These are phyloP conservation scores for Pogostemon cablin DNA, from an alignment of 257 asterid genomes.

Conservation along the genomic window DNA sequence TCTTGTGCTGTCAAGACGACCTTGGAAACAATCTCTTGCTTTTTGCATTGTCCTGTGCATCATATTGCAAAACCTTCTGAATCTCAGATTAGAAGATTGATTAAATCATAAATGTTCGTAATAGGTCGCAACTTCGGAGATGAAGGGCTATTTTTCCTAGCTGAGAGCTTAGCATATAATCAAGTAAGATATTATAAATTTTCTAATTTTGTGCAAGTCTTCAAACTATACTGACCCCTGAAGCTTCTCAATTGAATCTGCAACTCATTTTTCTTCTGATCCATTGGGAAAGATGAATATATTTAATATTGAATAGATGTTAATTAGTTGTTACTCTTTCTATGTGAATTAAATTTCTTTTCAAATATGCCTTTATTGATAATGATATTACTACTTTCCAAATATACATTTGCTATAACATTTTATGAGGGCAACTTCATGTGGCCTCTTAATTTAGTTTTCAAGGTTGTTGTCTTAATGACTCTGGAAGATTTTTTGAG, in stretches of 20 bases:
- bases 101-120: slow-evolving; percentile 39
- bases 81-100: slow-evolving; percentile 29
- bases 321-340: too few relatives aligned
- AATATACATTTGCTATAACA: slow-evolving; percentile 13
- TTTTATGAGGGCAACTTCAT: background rate
- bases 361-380: background rate
- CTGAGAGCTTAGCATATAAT: slow-evolving; percentile 94
- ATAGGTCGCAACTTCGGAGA: slow-evolving; percentile 89
- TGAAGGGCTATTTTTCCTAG: slow-evolving; percentile 87
- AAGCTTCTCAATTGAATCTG: background rate
- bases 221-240: background rate
- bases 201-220: slow-evolving; percentile 13
- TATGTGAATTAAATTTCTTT: too few relatives aligned
- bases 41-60: slow-evolving; percentile 14
- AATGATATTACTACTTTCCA: background rate
- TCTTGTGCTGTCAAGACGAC: slow-evolving; percentile 11
- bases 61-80: slow-evolving; percentile 13
- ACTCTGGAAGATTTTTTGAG: slow-evolving; percentile 43
- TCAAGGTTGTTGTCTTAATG: slow-evolving; percentile 16
- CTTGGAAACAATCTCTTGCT: background rate
- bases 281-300: background rate
- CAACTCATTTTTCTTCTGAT: slow-evolving; percentile 14
- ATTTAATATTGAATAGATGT: background rate
- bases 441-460: slow-evolving; percentile 3
- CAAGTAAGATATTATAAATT: slow-evolving; percentile 49